These are phyloP conservation scores for Linum tenue DNA, from an alignment of 345 rosid genomes.

Conservation along the genomic window DNA sequence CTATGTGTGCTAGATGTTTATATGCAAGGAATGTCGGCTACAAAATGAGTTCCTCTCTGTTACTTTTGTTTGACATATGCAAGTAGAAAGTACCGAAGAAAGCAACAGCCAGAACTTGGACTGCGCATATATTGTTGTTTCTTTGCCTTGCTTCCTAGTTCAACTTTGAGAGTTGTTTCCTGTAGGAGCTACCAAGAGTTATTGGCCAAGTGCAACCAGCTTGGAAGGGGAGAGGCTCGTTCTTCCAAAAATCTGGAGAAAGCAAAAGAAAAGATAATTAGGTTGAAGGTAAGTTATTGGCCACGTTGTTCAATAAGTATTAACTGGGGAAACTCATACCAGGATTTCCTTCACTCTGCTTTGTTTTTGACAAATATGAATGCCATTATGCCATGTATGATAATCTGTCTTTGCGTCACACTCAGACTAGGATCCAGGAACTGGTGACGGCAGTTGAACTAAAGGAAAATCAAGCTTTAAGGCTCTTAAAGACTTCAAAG, in stretches of 20 bases:
- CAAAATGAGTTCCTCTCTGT: no score
- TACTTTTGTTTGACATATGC: no score
- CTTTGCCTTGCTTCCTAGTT: not conserved
- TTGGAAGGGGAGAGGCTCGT: conserved; percentile 81
- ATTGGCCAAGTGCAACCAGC: conserved; percentile 78
- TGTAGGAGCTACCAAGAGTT: conserved; percentile 79
- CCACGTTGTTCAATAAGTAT: not conserved
- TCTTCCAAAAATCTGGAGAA: conserved; percentile 58
- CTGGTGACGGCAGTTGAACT: conserved; percentile 48
- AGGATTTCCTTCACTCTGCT: not conserved
- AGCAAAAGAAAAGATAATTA: conserved; percentile 56
- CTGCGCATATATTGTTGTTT: not conserved
- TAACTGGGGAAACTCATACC: not conserved
- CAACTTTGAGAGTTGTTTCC: not conserved
- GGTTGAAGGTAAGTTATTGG: conserved; percentile 43
- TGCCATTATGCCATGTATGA: not conserved
- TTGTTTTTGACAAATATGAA: not conserved
- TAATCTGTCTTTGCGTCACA: conserved; percentile 4
- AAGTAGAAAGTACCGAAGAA: not conserved
- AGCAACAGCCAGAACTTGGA: not conserved
- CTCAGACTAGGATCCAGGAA: conserved; percentile 59
- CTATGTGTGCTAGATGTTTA: no score
- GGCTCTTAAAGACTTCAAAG: conserved; percentile 47
- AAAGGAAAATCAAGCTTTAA: conserved; percentile 54
- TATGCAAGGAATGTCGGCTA: no score